Conservation (phyloP, 169 alveolate species). For the Plasmodium fragile region DNA sequence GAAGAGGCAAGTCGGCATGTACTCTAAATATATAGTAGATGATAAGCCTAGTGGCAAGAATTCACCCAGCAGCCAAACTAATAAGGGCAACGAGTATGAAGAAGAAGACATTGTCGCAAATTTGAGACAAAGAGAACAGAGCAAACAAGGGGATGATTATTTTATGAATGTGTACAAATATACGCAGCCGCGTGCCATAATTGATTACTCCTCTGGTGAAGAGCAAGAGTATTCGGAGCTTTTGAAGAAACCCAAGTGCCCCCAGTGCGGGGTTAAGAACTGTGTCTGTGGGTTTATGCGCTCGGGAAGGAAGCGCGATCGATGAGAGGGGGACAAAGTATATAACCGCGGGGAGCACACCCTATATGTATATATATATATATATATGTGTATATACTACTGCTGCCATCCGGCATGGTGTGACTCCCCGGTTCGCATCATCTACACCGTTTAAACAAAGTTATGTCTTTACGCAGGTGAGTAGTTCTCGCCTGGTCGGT, state of each 20-base stretch:
- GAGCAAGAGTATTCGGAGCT: conserved; percentile 37
- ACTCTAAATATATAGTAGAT: conserved; percentile 26
- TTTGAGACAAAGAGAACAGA: conserved; percentile 29
- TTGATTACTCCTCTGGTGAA: conserved; percentile 48
- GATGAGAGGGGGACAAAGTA: background rate
- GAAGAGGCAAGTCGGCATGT: conserved; percentile 25
- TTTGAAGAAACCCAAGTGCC: conserved; percentile 48
- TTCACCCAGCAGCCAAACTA: background rate
- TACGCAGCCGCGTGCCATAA: conserved; percentile 54
- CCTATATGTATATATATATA: no score
- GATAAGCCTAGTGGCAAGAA: background rate
- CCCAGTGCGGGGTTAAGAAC: conserved; percentile 62
- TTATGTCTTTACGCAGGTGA: background rate
- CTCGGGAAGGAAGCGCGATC: background rate
- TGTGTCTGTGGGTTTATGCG: conserved; percentile 70
- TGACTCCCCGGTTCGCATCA: background rate
- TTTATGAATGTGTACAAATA: conserved; percentile 46
- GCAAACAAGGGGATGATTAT: conserved; percentile 43
- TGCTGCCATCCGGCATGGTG: background rate
- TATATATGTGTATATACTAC: no score
- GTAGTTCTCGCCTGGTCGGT: background rate
- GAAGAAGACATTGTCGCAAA: conserved; percentile 39
- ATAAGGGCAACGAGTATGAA: background rate
- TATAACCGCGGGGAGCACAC: no score
- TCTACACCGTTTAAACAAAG: background rate